Percentiles rank a stretch among this genome's conserved stretches.
Evolutionary conservation across 345 rosid species (phyloP).

Genomic region (Stellera chamaejasme): DNA sequence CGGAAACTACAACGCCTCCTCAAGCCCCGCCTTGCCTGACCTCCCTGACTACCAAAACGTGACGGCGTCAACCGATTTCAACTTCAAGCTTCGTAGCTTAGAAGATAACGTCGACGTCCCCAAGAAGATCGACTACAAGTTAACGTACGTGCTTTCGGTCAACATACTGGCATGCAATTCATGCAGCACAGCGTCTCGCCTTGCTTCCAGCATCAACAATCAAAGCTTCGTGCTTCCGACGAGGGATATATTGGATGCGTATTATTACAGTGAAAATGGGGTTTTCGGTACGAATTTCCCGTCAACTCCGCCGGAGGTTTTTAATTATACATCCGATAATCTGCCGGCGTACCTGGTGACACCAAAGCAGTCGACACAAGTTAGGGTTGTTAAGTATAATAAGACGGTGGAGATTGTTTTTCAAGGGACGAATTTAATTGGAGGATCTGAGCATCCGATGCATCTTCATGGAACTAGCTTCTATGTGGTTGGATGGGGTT

Average conservation of each 20-base stretch:
- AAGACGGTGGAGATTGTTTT: slow-evolving; percentile 16
- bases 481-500: slow-evolving; percentile 19
- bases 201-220: slow-evolving; percentile 23
- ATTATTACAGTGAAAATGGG: slow-evolving; percentile 19
- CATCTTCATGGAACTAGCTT: slow-evolving; percentile 25
- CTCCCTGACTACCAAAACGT: slow-evolving; percentile 8
- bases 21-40: slow-evolving; percentile 1
- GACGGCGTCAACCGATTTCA: background rate
- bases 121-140: slow-evolving; percentile 1
- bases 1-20: slow-evolving; percentile 9
- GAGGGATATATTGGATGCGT: slow-evolving; percentile 33
- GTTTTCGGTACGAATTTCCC: slow-evolving; percentile 9
- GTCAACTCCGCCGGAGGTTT: background rate
- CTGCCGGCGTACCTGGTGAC: too few species aligned
- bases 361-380: background rate
- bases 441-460: slow-evolving; percentile 16
- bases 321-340: slow-evolving; percentile 1
- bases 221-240: slow-evolving; percentile 24
- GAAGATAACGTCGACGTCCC: slow-evolving; percentile 23
- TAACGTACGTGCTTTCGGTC: slow-evolving; percentile 13
- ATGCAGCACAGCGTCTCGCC: too few species aligned
- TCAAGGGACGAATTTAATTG: slow-evolving; percentile 13
- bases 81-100: slow-evolving; percentile 8
- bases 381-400: slow-evolving; percentile 11
- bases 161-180: slow-evolving; percentile 7